Evolutionary conservation across 208 protist species (phyloP), one percentile per base, ranked within the genome.

Genomic region (Kentomonas sorsogonicus): DNA sequence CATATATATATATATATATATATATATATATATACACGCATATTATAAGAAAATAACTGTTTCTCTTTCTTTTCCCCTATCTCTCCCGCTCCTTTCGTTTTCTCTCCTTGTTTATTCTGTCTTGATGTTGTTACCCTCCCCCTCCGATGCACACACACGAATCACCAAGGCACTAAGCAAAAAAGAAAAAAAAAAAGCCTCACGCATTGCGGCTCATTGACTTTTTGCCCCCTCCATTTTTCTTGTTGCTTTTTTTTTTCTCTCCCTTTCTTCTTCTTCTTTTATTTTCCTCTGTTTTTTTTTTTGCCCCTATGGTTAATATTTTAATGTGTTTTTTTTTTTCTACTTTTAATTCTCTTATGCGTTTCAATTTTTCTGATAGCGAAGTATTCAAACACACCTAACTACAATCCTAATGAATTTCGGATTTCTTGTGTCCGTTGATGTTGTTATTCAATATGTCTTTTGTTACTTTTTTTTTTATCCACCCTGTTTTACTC

Each of bases 201-300:
- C 29, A 13, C 34, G 13, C 29, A 1, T 58, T 56, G 33, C 45
- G 18, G 2, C 33, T n/a, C 16, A 3, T 13, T 16, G 18, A 46
- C 22, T 43, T 46, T 3, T 48, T n/a, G 26, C 16, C 25, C 25
- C 30, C 23, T 10, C 36, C 22, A 46, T 61, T 53, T 18, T 63
- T 22, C 10, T 45, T 29, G 58, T 13, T 53, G 4, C 44, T 44
- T 64, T 34, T 64, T 50, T 43, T 63, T 61, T 63, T 39, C 54
- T 50, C 60, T 64, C 48, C 39, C 46, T 39, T 31, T 56, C 47
- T 15, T 39, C 7, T 38, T 63, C 40, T 55, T 53, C n/a, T n/a
- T n/a, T n/a, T n/a, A n/a, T n/a, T n/a, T n/a, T n/a, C n/a, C n/a
- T n/a, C n/a, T n/a, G n/a, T n/a, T n/a, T n/a, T n/a, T n/a, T n/a